Base-by-base conservation (phyloP, 495 filamentous ascomycete species). In the Penicillium dipodomyicola region DNA sequence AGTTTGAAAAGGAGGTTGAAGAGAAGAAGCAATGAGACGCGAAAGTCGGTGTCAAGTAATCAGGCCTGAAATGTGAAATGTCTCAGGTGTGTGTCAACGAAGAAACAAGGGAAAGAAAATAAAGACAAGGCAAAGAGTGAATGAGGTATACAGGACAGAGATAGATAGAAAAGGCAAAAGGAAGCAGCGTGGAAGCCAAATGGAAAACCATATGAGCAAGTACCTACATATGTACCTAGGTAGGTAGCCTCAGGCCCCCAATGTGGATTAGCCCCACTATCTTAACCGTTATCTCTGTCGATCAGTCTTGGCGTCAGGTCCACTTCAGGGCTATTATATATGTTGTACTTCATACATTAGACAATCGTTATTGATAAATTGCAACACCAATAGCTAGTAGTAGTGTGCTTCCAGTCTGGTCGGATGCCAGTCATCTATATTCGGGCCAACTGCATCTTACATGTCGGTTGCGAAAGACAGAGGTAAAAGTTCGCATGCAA, bases 361-460 rank as follows among this genome's bases (percentile, higher is more conserved):
- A 29, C 27, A 10, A 10, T 29, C 56, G 12, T 67, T 54, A 42
- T 72, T 73, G 49, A 75, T 74, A 19, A 80, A 64, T 67, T 14
- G 82, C 79, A 29, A 81, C 59, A 39, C 54, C 74, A 44, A 83
- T 69, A 32, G 81, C 82, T 19, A 85, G 72, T 42, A 85, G 65
- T 43, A 87, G 77, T 14, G 82, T 82, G 70, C 86, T 87, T 59
- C 84, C 84, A 1, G 84, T 86, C 61, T 87, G 82, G 68, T 86
- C 86, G 32, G 82, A 85, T 32, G 83, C 80, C 62, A 87, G 86
- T 59, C 82, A 85, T 72, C 77, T 77, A 65, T 79, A 86, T 2
- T 84, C 83, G 23, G 81, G 82, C 62, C 80, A 50, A 80, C 75
- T 43, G 82, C 82, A 66, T 86, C 83, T 79, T 80, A 77, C 46